Percentiles rank a stretch among this genome's conserved stretches.
Conservation (phyloP, 202 grass and related monocot genomes). For the Panicum hallii region DNA sequence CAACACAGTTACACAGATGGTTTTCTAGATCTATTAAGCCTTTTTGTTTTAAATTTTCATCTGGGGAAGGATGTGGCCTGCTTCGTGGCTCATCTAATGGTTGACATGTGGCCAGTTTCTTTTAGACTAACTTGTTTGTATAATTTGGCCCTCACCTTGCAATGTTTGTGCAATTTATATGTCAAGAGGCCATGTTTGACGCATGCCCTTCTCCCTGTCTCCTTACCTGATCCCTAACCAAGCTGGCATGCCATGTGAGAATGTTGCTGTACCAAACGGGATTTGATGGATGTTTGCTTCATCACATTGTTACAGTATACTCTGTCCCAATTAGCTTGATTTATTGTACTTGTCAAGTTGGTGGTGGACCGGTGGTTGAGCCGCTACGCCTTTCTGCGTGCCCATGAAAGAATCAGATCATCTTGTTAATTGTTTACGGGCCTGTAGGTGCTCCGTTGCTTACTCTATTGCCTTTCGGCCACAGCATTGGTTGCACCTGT, state of each 20-base stretch:
- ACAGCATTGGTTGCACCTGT: constrained; percentile 19
- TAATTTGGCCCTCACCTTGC: neutral
- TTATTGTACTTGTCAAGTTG: constrained; percentile 50
- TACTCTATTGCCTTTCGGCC: constrained; percentile 32
- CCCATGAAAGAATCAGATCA: constrained; percentile 3
- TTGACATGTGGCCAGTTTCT: neutral
- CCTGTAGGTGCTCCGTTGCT: constrained; percentile 4
- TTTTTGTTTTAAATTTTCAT: neutral
- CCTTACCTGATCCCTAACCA: constrained; percentile 29
- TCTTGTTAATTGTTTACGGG: constrained; percentile 28
- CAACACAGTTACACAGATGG: neutral
- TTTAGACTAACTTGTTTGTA: neutral
- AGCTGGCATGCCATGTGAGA: constrained; percentile 50
- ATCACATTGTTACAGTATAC: constrained; percentile 32
- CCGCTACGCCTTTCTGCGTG: constrained; percentile 19
- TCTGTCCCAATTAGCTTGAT: constrained; percentile 43
- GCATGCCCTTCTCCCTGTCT: neutral
- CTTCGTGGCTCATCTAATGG: neutral
- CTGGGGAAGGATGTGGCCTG: neutral
- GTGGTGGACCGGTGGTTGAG: constrained; percentile 48
- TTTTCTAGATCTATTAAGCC: neutral
- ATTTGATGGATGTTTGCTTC: constrained; percentile 36
- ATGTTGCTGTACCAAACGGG: constrained; percentile 40
- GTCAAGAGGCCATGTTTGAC: constrained; percentile 1
- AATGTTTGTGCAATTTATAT: neutral